These are phyloP conservation scores for Dysphania ambrosioides DNA, from an alignment of 148 eudicot genomes.

Conservation along the genomic window DNA sequence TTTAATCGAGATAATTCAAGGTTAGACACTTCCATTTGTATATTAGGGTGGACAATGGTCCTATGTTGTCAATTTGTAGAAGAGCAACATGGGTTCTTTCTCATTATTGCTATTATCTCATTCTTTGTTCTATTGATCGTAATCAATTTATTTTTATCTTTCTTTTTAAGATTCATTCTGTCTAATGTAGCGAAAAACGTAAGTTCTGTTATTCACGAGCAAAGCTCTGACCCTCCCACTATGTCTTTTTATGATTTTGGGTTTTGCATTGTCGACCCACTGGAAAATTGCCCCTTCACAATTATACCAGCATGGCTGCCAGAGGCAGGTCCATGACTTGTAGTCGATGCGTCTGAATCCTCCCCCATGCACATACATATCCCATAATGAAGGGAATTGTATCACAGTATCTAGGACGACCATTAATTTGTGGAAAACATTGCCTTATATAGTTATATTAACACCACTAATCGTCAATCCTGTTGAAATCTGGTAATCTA, in stretches of 20 bases:
- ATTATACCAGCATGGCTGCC: not conserved
- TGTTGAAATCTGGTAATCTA: not conserved
- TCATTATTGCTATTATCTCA: slow-evolving; percentile 1
- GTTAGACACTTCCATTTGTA: slow-evolving; percentile 22
- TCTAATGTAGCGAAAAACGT: too few species aligned
- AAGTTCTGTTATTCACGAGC: too few species aligned
- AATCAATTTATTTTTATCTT: not conserved
- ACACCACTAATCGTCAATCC: not conserved
- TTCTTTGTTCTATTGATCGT: slow-evolving; percentile 5
- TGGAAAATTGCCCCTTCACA: not conserved
- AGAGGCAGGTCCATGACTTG: too few species aligned
- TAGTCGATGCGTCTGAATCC: not conserved
- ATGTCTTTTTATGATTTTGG: not conserved
- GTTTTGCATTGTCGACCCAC: not conserved
- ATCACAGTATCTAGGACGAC: not conserved
- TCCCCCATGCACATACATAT: not conserved
- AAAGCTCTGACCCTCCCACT: too few species aligned
- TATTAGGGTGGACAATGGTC: not conserved
- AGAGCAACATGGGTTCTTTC: slow-evolving; percentile 7
- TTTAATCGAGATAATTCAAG: slow-evolving; percentile 56
- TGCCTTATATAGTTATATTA: not conserved
- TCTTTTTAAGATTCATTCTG: not conserved
- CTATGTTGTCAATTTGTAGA: slow-evolving; percentile 17
- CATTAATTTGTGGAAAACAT: not conserved
- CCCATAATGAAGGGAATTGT: not conserved